Percentiles rank a stretch among this genome's conserved stretches.
Conservation (phyloP, 345 rosid genomes). For the Excoecaria agallocha region DNA sequence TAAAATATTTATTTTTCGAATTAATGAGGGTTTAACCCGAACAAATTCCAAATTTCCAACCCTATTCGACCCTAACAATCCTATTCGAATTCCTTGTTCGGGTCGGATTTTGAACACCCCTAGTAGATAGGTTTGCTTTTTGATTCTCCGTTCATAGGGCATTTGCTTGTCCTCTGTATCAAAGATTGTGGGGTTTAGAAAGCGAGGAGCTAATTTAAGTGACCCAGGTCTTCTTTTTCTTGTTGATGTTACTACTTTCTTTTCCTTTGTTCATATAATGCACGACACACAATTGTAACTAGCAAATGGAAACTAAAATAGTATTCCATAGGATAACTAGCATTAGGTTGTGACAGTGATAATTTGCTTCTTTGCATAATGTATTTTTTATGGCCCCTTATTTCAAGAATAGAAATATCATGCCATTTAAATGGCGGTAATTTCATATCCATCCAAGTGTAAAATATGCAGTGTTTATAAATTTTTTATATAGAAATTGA, state of each 20-base stretch:
- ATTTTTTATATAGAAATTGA: too few species aligned
- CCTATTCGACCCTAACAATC: too few species aligned
- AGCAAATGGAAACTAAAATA: neutral
- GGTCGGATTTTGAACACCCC: too few species aligned
- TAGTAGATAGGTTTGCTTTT: neutral
- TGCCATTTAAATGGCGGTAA: too few species aligned
- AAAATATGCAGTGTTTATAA: too few species aligned
- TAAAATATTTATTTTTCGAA: too few species aligned
- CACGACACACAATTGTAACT: neutral
- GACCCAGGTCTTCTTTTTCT: neutral
- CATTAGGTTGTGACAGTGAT: neutral
- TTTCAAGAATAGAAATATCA: constrained; percentile 75
- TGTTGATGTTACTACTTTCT: neutral
- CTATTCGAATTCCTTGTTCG: too few species aligned
- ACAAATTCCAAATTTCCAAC: too few species aligned
- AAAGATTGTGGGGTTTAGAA: neutral
- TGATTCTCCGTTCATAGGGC: neutral
- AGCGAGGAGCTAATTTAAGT: neutral
- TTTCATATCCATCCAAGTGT: too few species aligned
- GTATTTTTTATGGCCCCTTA: neutral
- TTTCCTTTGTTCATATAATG: neutral
- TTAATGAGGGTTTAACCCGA: too few species aligned
- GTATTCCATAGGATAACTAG: neutral
- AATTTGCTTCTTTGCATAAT: neutral
- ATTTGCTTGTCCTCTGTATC: neutral